A percentile compares a stretch with the other conserved stretches of the same genome.
Evolutionary conservation across 345 rosid genomes (phyloP).

Genomic region (Citrus cavaleriei): DNA sequence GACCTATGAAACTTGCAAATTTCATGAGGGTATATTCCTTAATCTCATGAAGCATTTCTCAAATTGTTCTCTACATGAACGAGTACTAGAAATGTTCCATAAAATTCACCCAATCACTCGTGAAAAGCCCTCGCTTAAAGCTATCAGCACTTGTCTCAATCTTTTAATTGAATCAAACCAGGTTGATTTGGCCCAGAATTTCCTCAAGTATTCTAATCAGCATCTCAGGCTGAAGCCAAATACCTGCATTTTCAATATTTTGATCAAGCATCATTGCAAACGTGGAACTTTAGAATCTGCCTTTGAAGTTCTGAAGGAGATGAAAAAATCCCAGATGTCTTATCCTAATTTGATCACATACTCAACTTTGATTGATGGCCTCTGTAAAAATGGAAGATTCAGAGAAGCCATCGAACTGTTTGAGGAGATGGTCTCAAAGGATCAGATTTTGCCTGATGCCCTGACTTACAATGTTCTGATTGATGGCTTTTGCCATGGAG

Average conservation of each 20-base stretch:
- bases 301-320: conserved; percentile 60
- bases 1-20: conserved; percentile 78
- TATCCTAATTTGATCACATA: conserved; percentile 78
- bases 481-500: conserved; percentile 65
- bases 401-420: conserved; percentile 71
- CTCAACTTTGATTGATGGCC: conserved; percentile 65
- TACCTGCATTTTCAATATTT: conserved; percentile 85
- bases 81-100: conserved; percentile 69
- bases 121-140: conserved; percentile 74
- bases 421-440: conserved; percentile 77
- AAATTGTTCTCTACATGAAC: conserved; percentile 40
- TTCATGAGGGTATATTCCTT: conserved; percentile 74
- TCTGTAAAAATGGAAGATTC: conserved; percentile 53
- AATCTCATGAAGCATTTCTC: conserved; percentile 77
- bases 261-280: conserved; percentile 81
- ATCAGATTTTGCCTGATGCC: conserved; percentile 73
- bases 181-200: conserved; percentile 43
- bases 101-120: conserved; percentile 61
- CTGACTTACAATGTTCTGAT: conserved; percentile 70
- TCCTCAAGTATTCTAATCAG: conserved; percentile 47
- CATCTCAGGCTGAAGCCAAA: conserved; percentile 58
- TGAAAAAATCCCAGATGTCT: conserved; percentile 54
- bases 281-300: conserved; percentile 59
- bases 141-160: conserved; percentile 86
- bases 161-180: conserved; percentile 64